Evolutionary conservation across 106 monocot species (phyloP), one percentile per base, ranked within the genome.

Genomic region (Alisma plantagoaquatica): DNA sequence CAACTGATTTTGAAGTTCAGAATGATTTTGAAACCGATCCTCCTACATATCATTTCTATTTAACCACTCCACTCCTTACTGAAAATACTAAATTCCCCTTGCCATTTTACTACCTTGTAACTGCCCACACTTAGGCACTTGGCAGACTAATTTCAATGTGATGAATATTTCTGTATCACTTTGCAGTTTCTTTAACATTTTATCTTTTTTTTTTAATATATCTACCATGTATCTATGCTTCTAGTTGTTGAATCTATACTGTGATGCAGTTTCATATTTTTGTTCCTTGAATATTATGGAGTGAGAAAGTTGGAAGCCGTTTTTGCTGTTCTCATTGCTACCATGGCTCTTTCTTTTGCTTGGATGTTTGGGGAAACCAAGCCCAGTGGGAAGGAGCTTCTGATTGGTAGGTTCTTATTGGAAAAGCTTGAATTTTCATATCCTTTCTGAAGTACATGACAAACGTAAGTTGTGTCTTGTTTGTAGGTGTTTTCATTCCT

Each of bases 291-390:
- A 65, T 79, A 83, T 53, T 89, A 80, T 33, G 89, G 89, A 4
- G 89, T 89, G 49, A 73, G 89, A 64, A 89, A 89, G 60, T 64
- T 89, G 60, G 89, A 89, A 83, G 89, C 73, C 49, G 43, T 77
- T 42, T 89, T 83, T 49, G 89, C 67, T 10, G 30, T 89, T 44
- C 83, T 89, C 25, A 89, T 83, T 54, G 73, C 71, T 50, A 77
- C 73, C 16, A 89, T 89, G 83, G 83, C 73, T 1, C 27, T 89
- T 52, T 75, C 89, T 9, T 89, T 89, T 52, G 89, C 76, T 28
- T 66, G 72, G 66, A 89, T 89, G 89, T 83, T 89, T 61, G 76
- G 83, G 21, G 69, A 83, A 59, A 77, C 89, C 20, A 51, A 76
- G 43, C 89, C 89, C 10, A 76, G 67, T 61, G 70, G 70, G 33